Evolutionary conservation across 345 rosid genomes (phyloP), one percentile per base, ranked within the genome.

Genomic region (Sisymbrium altissimum): DNA sequence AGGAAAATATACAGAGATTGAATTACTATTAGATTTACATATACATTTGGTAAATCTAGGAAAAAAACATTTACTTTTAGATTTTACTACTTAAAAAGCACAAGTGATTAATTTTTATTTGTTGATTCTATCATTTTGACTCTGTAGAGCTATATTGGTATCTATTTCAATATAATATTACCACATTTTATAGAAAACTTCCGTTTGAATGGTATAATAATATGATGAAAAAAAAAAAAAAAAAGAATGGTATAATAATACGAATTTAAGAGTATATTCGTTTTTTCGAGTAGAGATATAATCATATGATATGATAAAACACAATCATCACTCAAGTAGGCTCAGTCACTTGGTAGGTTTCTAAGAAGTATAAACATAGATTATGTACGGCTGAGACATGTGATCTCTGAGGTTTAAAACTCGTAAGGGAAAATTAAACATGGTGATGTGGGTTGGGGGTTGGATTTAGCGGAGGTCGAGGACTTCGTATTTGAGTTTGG

Each of bases 391-490:
- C 48, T 21, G 55, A 14, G 41, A 39, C 15, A 39, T 19, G 6
- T 29, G 44, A 63, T 72, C 52, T 50, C 38, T 35, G 40, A 36
- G 11, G 40, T 2, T 1, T 33, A 33, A 33, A 7, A 33, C 29
- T 27, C 0, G 3, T 33, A 36, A 9, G 7, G 7, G 6, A 6
- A 32, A 6, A 32, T 6, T 0, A 39, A 39, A 53, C 6, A 52
- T 25, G 35, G 17, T 12, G 25, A 30, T 50, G 32, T 4, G 17
- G 23, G 4, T 0, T 19, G 1, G 4, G 29, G 29, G 25, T 25
- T 21, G 36, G 52, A 10, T 81, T 87, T 59, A 92, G 66, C 98
- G 92, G 68, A 96, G 99, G 86, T 92, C 98, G 44, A 92, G 76
- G 66, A 96, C 85, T n/a, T 96, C 86, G 74, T 78, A 89, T 60